A percentile compares a stretch with the other conserved stretches of the same genome.
Evolutionary conservation across 2,329 filamentous ascomycete genomes (phyloP).

Genomic region (Furcasterigmium sp.): DNA sequence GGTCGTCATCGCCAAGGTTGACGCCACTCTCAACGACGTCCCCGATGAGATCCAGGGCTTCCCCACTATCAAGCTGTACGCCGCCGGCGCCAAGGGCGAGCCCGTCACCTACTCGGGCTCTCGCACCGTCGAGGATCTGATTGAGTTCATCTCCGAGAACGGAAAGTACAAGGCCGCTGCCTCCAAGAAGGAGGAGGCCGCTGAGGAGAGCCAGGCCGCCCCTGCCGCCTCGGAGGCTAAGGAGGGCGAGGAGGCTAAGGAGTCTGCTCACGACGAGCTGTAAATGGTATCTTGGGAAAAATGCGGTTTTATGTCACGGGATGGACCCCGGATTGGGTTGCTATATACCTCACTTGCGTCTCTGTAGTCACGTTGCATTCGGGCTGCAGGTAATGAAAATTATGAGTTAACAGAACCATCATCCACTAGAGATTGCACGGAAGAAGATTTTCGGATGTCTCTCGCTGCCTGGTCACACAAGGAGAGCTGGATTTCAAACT

Average conservation of each 20-base stretch:
- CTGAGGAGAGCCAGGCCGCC: slow-evolving; percentile 46
- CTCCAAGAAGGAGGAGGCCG: slow-evolving; percentile 47
- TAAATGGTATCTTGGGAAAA: slow-evolving; percentile 39
- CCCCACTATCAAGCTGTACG: slow-evolving; percentile 98
- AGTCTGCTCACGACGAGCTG: slow-evolving; percentile 66
- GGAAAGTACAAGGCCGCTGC: slow-evolving; percentile 81
- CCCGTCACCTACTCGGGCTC: slow-evolving; percentile 84
- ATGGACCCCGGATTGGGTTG: slow-evolving; percentile 10
- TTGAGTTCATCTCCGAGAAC: slow-evolving; percentile 90
- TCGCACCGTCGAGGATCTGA: slow-evolving; percentile 86
- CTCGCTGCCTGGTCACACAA: no score
- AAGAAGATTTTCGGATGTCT: no score
- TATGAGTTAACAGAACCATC: not conserved
- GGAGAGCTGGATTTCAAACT: no score
- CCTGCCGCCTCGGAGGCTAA: slow-evolving; percentile 46
- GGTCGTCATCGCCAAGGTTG: slow-evolving; percentile 94
- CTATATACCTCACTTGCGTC: slow-evolving; percentile 16
- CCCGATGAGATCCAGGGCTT: slow-evolving; percentile 96
- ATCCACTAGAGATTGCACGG: no score
- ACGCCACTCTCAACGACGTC: slow-evolving; percentile 93
- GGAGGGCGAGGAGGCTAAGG: slow-evolving; percentile 37
- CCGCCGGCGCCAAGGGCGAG: slow-evolving; percentile 79
- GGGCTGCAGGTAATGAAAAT: slow-evolving; percentile 3
- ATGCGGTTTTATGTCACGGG: slow-evolving; percentile 8
- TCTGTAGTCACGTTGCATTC: slow-evolving; percentile 3